Base-by-base conservation (phyloP, 441 rosid genomes). In the Populus tomentosa region DNA sequence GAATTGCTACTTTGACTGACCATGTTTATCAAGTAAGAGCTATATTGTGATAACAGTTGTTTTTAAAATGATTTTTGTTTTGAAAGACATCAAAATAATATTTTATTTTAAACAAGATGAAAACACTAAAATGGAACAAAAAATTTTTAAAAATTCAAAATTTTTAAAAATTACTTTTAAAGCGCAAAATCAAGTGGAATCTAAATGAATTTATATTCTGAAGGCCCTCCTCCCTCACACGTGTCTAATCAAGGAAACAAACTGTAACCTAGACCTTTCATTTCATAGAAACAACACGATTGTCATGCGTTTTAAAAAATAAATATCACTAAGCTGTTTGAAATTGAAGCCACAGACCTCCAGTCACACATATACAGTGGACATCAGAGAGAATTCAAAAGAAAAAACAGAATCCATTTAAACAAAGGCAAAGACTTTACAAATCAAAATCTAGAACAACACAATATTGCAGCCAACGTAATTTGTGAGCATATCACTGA, bases 71-170 rank as follows among this genome's bases (percentile, higher is more conserved):
- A 33, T 33, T 33, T 33, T 33, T 33, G 7, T 33, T 6, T 32
- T 32, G 33, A 32, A 32, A 32, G 5, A 32, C 1, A 32, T 32
- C 6, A 32, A 6, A 33, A 33, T 33, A 33, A 33, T 33, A 33
- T 33, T 33, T 33, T 33, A 33, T 6, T 33, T 33, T 33, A 5
- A 6, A 33, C 35, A 33, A 33, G 35, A 33, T 33, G 35, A 33
- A 32, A 33, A 33, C 35, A 33, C 1, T 33, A 6, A 33, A 33
- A 33, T 33, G 7, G 35, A 6, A 33, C 7, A 6, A 6, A 6
- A 32, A 32, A 5, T 0, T 0, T 32, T 5, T n/a, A n/a, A n/a
- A n/a, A n/a, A n/a, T n/a, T n/a, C n/a, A 33, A 33, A 0, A 0
- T 33, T 33, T 33, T 33, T 33, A 1, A 1, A 33, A 33, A 33